Evolutionary conservation across 805 yeast genomes (phyloP).

Genomic region (Ogataea pignaliae): DNA sequence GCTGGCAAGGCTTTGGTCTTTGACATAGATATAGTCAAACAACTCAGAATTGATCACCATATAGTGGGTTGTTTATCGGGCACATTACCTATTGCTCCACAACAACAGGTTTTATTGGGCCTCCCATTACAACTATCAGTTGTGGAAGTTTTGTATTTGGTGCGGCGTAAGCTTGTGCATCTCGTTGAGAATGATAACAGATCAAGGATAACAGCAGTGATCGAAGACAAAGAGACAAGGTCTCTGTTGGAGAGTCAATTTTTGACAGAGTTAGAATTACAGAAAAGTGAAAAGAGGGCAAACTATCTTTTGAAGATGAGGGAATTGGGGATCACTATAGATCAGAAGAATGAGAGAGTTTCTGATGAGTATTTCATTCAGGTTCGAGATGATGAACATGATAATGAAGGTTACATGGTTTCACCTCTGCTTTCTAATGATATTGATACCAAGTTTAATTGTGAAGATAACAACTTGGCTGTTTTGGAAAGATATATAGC

Average conservation of each 20-base stretch:
- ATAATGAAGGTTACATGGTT: background rate
- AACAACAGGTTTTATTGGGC: constrained; percentile 84
- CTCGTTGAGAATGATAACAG: constrained; percentile 8
- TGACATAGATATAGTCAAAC: constrained; percentile 46
- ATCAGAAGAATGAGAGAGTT: background rate
- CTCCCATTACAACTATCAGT: constrained; percentile 69
- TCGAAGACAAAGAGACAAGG: constrained; percentile 1
- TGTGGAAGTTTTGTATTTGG: constrained; percentile 71
- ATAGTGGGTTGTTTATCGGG: constrained; percentile 79
- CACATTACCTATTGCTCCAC: constrained; percentile 85
- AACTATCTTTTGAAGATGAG: background rate
- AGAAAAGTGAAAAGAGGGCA: background rate
- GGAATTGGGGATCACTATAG: background rate
- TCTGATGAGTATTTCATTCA: background rate
- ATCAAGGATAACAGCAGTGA: background rate
- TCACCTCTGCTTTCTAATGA: no score
- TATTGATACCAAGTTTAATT: no score
- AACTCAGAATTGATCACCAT: constrained; percentile 51
- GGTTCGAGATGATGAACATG: background rate
- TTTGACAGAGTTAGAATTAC: background rate
- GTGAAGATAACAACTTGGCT: no score
- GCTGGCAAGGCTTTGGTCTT: constrained; percentile 53
- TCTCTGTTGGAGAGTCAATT: background rate
- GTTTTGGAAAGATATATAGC: background rate
- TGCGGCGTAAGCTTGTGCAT: constrained; percentile 25